Percentiles rank a stretch among this genome's conserved stretches.
These are phyloP conservation scores for Naganishia sp. DNA, from an alignment of 1,284 basidiomycete species.

Conservation along the genomic window DNA sequence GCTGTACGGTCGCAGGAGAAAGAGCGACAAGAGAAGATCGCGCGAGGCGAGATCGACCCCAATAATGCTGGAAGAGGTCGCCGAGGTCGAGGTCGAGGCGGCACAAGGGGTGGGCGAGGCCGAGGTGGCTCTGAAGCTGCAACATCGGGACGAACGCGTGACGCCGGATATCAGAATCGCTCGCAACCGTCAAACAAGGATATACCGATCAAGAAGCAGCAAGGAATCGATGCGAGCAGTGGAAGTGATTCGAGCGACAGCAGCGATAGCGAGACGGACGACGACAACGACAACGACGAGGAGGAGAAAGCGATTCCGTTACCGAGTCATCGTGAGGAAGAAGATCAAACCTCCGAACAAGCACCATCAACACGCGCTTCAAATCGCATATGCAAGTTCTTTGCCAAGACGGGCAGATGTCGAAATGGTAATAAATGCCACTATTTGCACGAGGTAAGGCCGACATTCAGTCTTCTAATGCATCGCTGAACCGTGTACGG, in stretches of 20 bases:
- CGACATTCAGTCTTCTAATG: constrained; percentile 6
- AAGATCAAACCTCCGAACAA: neutral
- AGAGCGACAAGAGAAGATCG: constrained; percentile 72
- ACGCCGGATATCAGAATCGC: constrained; percentile 16
- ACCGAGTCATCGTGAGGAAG: neutral
- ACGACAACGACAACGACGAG: constrained; percentile 1
- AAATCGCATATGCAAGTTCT: constrained; percentile 43
- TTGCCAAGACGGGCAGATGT: constrained; percentile 45
- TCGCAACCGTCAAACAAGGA: constrained; percentile 4
- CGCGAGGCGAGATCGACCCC: constrained; percentile 69
- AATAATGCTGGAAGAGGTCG: constrained; percentile 46
- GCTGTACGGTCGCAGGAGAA: constrained; percentile 55
- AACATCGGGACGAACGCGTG: constrained; percentile 11
- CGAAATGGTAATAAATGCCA: constrained; percentile 44
- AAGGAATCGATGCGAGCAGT: neutral
- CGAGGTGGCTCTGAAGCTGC: constrained; percentile 36
- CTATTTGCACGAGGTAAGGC: constrained; percentile 40
- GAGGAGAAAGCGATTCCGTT: neutral
- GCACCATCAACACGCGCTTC: neutral
- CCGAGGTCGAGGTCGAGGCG: constrained; percentile 35
- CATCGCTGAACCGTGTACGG: too few relatives aligned
- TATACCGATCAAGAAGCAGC: constrained; percentile 12
- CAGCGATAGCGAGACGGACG: constrained; percentile 13
- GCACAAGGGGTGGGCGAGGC: constrained; percentile 46
- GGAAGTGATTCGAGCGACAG: constrained; percentile 3